A percentile compares a stretch with the other conserved stretches of the same genome.
These are phyloP conservation scores for Allium sativum DNA, from an alignment of 106 monocot genomes.

Conservation along the genomic window DNA sequence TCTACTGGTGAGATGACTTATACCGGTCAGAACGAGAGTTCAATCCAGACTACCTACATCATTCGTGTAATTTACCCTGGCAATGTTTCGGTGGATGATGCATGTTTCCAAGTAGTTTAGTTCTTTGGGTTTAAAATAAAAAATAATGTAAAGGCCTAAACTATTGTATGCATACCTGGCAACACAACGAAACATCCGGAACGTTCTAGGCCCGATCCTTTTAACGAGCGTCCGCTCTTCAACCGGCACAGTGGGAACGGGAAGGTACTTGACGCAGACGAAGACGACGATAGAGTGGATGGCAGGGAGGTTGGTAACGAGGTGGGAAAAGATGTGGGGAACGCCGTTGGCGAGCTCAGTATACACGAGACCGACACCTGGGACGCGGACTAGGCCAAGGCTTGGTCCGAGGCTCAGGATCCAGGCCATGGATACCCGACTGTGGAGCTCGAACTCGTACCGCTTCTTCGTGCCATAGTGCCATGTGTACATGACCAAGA, in stretches of 20 bases:
- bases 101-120: background rate
- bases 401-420: conserved; percentile 81
- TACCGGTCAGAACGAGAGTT: too few species aligned
- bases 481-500: conserved; percentile 77
- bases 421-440: conserved; percentile 84
- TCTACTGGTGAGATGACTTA: too few species aligned
- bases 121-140: background rate
- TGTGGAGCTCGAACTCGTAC: conserved; percentile 81
- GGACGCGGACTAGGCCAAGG: conserved; percentile 75
- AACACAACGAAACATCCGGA: conserved; percentile 80
- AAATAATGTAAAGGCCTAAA: conserved; percentile 12
- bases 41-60: too few species aligned
- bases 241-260: conserved; percentile 57
- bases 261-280: conserved; percentile 80
- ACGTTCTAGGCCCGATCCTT: conserved; percentile 75
- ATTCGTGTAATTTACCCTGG: too few species aligned
- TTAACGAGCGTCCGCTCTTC: conserved; percentile 68
- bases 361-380: conserved; percentile 79
- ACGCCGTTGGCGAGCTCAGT: conserved; percentile 77
- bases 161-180: conserved; percentile 59
- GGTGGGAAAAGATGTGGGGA: conserved; percentile 82
- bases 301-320: conserved; percentile 84
- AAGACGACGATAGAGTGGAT: conserved; percentile 75
- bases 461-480: conserved; percentile 68
- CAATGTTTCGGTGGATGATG: too few species aligned